Evolutionary conservation across 1,284 basidiomycete species (phyloP), one percentile per base, ranked within the genome.

Genomic region (Mycena citricolor): DNA sequence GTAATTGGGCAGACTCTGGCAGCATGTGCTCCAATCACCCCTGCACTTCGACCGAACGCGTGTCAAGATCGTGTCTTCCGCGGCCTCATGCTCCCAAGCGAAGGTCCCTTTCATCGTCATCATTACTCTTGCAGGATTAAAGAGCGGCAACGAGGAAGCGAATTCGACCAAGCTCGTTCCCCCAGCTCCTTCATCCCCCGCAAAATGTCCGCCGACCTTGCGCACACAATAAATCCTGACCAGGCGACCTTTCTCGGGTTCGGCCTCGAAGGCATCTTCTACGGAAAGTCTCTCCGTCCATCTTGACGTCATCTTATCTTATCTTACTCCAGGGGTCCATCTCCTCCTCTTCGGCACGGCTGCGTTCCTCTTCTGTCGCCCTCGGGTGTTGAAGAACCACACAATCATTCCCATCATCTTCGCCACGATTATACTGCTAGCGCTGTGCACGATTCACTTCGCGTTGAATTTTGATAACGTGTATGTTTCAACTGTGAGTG

Each of bases 391-490:
- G 4, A 35, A 24, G 5, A 24, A n/a, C 3, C 14, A 10, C 5
- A 32, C 45, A 4, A 40, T 28, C 11, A 21, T 28, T 4, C 26
- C 37, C 4, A 32, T 53, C 29, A 19, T 66, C 4, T 47, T 54
- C 13, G 51, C 62, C 23, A 62, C 57, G 37, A 49, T 37, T 22
- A 23, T 61, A 13, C 58, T 69, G 16, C 71, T 71, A 36, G 20
- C 56, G 2, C 54, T 56, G 10, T 68, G 66, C 19, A 68, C 68
- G 0, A 39, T 51, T 4, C 67, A 69, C 42, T 71, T 61, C 51
- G 61, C 56, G 0, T 54, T 69, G 34, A 62, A 70, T 46, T 69
- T 71, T 49, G 61, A 61, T 41, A 65, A 69, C 44, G 66, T 61
- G 35, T 61, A 64, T 41, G n/a, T n/a, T n/a, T n/a, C n/a, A n/a